Evolutionary conservation across 1,284 basidiomycete species (phyloP).

Genomic region (Stereum hirsutum): DNA sequence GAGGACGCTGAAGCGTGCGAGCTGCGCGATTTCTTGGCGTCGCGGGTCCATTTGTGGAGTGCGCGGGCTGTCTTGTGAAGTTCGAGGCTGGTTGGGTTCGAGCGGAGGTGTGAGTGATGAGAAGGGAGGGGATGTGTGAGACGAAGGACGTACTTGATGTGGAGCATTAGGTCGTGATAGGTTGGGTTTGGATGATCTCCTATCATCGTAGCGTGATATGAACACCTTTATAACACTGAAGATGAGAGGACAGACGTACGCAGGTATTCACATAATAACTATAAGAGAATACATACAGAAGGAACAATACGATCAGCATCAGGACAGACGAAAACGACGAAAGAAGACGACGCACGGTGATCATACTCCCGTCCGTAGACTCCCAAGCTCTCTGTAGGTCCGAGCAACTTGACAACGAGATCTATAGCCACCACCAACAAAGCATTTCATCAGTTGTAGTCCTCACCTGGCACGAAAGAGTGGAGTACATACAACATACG

Average conservation of each 20-base stretch:
- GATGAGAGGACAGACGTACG: too few relatives aligned
- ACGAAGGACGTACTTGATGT: background rate
- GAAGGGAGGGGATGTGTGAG: background rate
- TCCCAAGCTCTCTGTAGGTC: slow-evolving; percentile 1
- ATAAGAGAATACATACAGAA: too few relatives aligned
- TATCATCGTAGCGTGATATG: background rate
- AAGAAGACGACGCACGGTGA: background rate
- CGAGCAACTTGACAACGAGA: background rate
- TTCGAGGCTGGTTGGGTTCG: background rate
- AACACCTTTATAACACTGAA: too few relatives aligned
- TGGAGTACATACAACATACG: too few relatives aligned
- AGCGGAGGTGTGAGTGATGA: background rate
- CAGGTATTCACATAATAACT: background rate
- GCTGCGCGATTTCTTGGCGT: slow-evolving; percentile 1
- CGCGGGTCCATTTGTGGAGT: slow-evolving; percentile 3
- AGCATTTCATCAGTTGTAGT: too few relatives aligned
- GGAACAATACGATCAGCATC: background rate
- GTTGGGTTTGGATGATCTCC: background rate
- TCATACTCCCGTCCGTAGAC: background rate
- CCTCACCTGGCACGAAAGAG: too few relatives aligned
- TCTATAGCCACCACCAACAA: background rate
- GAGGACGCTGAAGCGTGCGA: background rate
- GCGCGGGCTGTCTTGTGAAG: background rate
- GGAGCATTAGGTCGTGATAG: slow-evolving; percentile 1
- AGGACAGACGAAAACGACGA: background rate